These are phyloP conservation scores for Arthromyces matolae DNA, from an alignment of 768 basidiomycete genomes.

Conservation along the genomic window DNA sequence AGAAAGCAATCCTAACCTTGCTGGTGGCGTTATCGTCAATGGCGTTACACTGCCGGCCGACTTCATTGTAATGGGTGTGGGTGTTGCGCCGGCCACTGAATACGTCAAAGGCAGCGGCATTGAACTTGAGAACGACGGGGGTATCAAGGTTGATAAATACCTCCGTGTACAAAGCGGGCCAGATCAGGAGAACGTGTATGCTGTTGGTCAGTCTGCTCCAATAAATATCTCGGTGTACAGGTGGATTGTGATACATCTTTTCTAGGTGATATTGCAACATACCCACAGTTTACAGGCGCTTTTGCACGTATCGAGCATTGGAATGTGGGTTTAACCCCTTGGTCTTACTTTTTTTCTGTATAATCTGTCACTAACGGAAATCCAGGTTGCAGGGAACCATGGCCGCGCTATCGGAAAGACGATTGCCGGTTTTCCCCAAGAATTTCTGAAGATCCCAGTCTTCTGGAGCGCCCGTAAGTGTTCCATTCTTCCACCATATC, in stretches of 20 bases:
- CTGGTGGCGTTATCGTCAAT: conserved; percentile 62
- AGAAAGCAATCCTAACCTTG: conserved; percentile 48
- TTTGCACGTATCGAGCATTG: conserved; percentile 80
- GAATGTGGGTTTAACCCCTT: conserved; percentile 68
- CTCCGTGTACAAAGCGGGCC: conserved; percentile 50
- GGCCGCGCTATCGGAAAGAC: conserved; percentile 80
- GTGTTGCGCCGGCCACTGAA: conserved; percentile 78
- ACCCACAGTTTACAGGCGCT: conserved; percentile 59
- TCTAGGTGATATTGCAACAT: conserved; percentile 75
- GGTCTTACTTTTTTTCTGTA: not conserved
- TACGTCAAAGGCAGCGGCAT: conserved; percentile 73
- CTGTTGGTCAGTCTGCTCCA: conserved; percentile 49
- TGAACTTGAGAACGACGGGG: conserved; percentile 69
- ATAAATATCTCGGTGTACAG: not conserved
- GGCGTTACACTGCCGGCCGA: conserved; percentile 67
- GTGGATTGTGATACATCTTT: not conserved
- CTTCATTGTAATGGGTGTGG: conserved; percentile 81
- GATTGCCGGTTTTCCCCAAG: conserved; percentile 60
- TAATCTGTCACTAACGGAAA: not conserved
- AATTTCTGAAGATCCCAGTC: conserved; percentile 77
- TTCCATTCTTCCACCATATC: not conserved
- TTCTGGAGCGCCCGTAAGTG: conserved; percentile 88
- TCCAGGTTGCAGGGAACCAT: conserved; percentile 78
- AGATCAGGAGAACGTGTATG: conserved; percentile 55
- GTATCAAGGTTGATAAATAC: conserved; percentile 73